Evolutionary conservation across 352 stramenopile species (phyloP).

Genomic region (Phytopythium kandeliae): DNA sequence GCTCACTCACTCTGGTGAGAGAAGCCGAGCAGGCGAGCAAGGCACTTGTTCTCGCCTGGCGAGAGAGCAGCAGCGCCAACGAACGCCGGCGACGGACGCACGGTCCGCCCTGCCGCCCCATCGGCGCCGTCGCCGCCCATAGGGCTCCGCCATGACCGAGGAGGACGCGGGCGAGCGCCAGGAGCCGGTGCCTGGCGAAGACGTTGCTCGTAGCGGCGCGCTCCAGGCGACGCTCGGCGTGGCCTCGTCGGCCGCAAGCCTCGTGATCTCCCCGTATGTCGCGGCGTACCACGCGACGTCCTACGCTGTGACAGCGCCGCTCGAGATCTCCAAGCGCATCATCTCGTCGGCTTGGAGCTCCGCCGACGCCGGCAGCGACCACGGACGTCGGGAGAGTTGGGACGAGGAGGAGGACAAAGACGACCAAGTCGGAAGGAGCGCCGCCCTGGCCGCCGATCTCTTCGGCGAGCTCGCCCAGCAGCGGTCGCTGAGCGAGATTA

Average conservation of each 20-base stretch:
- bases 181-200: too few species aligned
- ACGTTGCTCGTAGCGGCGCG: slow-evolving; percentile 1
- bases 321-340: slow-evolving; percentile 50
- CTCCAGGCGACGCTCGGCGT: slow-evolving; percentile 52
- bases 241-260: slow-evolving; percentile 46
- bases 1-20: too few species aligned
- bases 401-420: slow-evolving; percentile 3
- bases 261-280: slow-evolving; percentile 61
- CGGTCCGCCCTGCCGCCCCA: too few species aligned
- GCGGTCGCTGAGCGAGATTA: slow-evolving; percentile 16
- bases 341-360: slow-evolving; percentile 27
- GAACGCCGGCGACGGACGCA: too few species aligned
- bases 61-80: too few species aligned
- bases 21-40: too few species aligned
- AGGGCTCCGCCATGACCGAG: background rate
- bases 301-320: slow-evolving; percentile 45
- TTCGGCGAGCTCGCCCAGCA: slow-evolving; percentile 33
- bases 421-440: too few species aligned
- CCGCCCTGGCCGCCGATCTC: slow-evolving; percentile 26
- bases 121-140: too few species aligned
- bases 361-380: slow-evolving; percentile 5
- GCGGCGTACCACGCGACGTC: slow-evolving; percentile 51
- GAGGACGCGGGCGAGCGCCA: too few species aligned
- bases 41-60: too few species aligned
- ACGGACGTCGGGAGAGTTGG: background rate